A percentile compares a stretch with the other conserved stretches of the same genome.
Conservation (phyloP, 768 basidiomycete species). For the Russula sp. region DNA sequence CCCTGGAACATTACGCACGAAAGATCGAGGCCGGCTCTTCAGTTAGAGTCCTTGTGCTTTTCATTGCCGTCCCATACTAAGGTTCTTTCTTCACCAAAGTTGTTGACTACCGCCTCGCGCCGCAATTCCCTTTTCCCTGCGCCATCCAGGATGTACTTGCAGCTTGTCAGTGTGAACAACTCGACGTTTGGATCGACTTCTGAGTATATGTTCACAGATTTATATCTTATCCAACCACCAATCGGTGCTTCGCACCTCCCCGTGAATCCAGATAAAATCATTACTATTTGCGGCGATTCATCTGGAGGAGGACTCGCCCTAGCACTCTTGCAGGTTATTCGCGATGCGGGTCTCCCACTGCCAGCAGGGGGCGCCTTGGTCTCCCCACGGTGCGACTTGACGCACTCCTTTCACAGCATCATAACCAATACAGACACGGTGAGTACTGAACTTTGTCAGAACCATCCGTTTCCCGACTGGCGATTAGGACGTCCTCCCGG, state of each 20-base stretch:
- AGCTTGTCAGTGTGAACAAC: slow-evolving; percentile 51
- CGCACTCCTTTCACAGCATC: slow-evolving; percentile 90
- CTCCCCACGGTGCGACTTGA: slow-evolving; percentile 91
- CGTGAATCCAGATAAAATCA: slow-evolving; percentile 73
- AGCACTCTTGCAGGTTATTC: slow-evolving; percentile 79
- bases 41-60: slow-evolving; percentile 36
- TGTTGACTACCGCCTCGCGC: slow-evolving; percentile 78
- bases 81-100: slow-evolving; percentile 41
- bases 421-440: slow-evolving; percentile 81
- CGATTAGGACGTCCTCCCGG: slow-evolving; percentile 70
- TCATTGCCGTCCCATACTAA: slow-evolving; percentile 67
- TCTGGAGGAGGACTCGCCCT: slow-evolving; percentile 87
- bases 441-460: slow-evolving; percentile 40
- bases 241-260: slow-evolving; percentile 71
- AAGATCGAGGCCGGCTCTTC: slow-evolving; percentile 90
- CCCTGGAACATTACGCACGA: slow-evolving; percentile 75
- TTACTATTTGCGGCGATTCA: slow-evolving; percentile 87
- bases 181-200: slow-evolving; percentile 28
- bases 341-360: slow-evolving; percentile 72
- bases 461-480: neutral
- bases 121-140: slow-evolving; percentile 95
- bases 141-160: slow-evolving; percentile 85
- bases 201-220: slow-evolving; percentile 57
- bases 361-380: slow-evolving; percentile 88
- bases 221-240: slow-evolving; percentile 86